Conservation (phyloP, 2,329 filamentous ascomycete genomes). For the Cladorrhinum sp. region DNA sequence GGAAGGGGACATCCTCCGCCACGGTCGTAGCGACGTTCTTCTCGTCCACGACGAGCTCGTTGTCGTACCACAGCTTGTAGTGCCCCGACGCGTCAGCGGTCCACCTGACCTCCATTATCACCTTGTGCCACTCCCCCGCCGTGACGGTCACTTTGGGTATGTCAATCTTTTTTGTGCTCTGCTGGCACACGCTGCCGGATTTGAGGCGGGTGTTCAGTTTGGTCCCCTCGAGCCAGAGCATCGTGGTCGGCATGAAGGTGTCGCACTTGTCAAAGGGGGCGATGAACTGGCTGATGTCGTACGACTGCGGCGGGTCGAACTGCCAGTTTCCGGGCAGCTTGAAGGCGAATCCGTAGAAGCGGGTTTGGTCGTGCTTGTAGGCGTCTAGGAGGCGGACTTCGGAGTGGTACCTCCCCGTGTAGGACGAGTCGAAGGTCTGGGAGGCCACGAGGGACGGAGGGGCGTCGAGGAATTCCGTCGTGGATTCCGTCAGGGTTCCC, state of each 20-base stretch:
- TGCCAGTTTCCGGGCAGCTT: slow-evolving; percentile 46
- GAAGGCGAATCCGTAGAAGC: slow-evolving; percentile 51
- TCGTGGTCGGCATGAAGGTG: slow-evolving; percentile 46
- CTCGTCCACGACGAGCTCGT: slow-evolving; percentile 41
- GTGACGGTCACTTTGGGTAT: slow-evolving; percentile 38
- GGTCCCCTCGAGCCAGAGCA: slow-evolving; percentile 46
- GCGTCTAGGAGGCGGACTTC: slow-evolving; percentile 43
- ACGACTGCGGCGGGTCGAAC: slow-evolving; percentile 41
- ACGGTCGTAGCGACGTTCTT: slow-evolving; percentile 43
- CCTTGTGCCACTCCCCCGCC: slow-evolving; percentile 44
- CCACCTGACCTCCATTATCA: slow-evolving; percentile 47
- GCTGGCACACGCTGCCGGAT: slow-evolving; percentile 37
- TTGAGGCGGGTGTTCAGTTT: slow-evolving; percentile 44
- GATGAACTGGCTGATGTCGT: slow-evolving; percentile 51
- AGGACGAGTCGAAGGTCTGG: slow-evolving; percentile 41
- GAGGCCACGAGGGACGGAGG: slow-evolving; percentile 44
- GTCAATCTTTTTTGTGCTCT: slow-evolving; percentile 34
- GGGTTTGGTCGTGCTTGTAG: slow-evolving; percentile 43
- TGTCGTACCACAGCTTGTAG: slow-evolving; percentile 48
- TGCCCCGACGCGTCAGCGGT: slow-evolving; percentile 41
- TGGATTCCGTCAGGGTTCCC: slow-evolving; percentile 41
- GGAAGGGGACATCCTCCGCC: slow-evolving; percentile 41
- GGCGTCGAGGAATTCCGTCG: slow-evolving; percentile 39
- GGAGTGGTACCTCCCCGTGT: slow-evolving; percentile 47
- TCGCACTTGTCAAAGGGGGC: slow-evolving; percentile 47